Conservation (phyloP, 2,329 filamentous ascomycete species). For the Ustilaginoidea virens region DNA sequence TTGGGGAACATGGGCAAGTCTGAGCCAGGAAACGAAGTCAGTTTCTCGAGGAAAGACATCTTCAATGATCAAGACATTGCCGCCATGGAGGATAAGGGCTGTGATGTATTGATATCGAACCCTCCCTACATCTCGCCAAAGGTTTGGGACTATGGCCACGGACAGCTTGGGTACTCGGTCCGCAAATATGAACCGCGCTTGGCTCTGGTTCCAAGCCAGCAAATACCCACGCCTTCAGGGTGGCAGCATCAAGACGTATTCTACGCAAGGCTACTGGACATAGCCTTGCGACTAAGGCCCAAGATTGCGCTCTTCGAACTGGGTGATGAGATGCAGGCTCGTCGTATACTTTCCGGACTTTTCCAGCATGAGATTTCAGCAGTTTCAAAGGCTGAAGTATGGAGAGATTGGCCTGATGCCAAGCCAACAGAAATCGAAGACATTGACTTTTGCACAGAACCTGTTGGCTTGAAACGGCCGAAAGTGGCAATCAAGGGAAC, state of each 20-base stretch:
- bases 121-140: slow-evolving; percentile 72
- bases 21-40: slow-evolving; percentile 14
- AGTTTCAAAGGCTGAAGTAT: slow-evolving; percentile 42
- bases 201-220: slow-evolving; percentile 49
- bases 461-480: slow-evolving; percentile 3
- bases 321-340: slow-evolving; percentile 52
- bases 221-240: slow-evolving; percentile 13
- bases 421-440: slow-evolving; percentile 14
- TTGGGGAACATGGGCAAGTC: slow-evolving; percentile 10
- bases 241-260: slow-evolving; percentile 39
- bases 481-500: slow-evolving; percentile 26
- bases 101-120: slow-evolving; percentile 68
- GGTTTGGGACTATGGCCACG: slow-evolving; percentile 21
- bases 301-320: slow-evolving; percentile 54
- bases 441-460: slow-evolving; percentile 10
- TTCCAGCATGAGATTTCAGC: slow-evolving; percentile 11
- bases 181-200: slow-evolving; percentile 65
- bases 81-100: slow-evolving; percentile 11
- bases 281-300: slow-evolving; percentile 33
- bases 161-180: slow-evolving; percentile 52
- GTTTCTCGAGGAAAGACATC: slow-evolving; percentile 33
- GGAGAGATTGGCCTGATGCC: slow-evolving; percentile 51
- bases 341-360: slow-evolving; percentile 41
- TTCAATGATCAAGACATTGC: slow-evolving; percentile 26
- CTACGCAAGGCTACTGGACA: slow-evolving; percentile 47